Evolutionary conservation across 345 rosid species (phyloP), one percentile per base, ranked within the genome.

Genomic region (Melaleuca quinquenervia): DNA sequence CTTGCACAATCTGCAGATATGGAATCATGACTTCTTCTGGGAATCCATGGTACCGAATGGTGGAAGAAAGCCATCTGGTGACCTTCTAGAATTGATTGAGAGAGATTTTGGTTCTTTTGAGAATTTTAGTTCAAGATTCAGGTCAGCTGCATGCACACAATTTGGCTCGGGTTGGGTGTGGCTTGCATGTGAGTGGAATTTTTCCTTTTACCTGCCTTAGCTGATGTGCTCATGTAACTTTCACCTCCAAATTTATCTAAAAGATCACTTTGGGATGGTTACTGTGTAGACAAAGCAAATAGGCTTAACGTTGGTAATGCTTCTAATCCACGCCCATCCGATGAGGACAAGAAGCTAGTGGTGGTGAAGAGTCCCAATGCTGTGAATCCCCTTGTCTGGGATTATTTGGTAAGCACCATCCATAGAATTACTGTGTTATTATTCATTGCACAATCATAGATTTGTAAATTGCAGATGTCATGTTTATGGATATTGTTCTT

Each of bases 101-200:
- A 93, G 98, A 89, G 99, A 97, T 92, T 96, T 97, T 44, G 97
- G 96, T 88, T 93, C 98, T 86, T 96, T 94, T 70, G 92, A 91
- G 56, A 88, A 56, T 45, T 96, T 95, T 85, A 87, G 85, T 29
- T 84, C 90, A 80, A 91, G 88, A 88, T 96, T 95, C 87, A 92
- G 89, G 91, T 56, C 92, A 20, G 96, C 98, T 85, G 98, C 98
- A 86, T 90, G 95, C 50, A 88, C 96, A 8, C 94, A 97, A 87
- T 97, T 93, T 93, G 99, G 98, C 89, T 95, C 98, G 24, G 99
- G 98, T 86, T 96, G 98, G 98, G 95, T 95, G 60, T 97, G 99
- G 98, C 98, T 97, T 87, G 97, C 92, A 74, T 95, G 99, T 95
- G 74, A 88, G 98, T 90, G 84, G 84, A 70, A 58, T 52, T 64